Base-by-base conservation (phyloP, 2,329 filamentous ascomycete species). In the Moelleriella libera region DNA sequence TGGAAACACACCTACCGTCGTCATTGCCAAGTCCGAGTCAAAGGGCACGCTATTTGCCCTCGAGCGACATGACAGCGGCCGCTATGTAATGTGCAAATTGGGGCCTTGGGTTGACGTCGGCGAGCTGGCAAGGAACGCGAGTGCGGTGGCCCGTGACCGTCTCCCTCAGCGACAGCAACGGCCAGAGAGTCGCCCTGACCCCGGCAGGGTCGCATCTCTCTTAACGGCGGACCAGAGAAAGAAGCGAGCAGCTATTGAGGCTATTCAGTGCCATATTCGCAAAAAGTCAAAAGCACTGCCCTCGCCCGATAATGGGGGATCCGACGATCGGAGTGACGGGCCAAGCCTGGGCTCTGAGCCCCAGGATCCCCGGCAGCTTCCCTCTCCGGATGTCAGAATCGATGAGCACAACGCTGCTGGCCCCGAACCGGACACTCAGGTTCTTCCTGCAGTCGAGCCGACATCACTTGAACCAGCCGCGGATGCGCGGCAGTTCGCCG, bases 41-140 rank as follows among this genome's bases (percentile, higher is more conserved):
- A 72, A 70, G 50, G 68, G 69, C 48, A 68, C 67, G 37, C 52
- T 76, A 0, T 83, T 78, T 58, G 81, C 74, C 10, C 65, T 86
- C n/a, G 85, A 89, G 64, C 72, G 77, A 29, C 77, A 85, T 37
- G 67, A 70, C 12, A 62, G 66, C 44, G 73, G 74, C 1, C 67
- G 83, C 4, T 89, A 85, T 59, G 75, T 77, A 9, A 60, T 87
- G 30, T 88, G 82, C 61, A 80, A 76, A 55, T 66, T 92, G 42
- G 82, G 78, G 2, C 62, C 68, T 21, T 86, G 83, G 82, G 71
- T 85, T 28, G 74, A 80, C 51, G 58, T 83, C 46, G 69, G 73
- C 37, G 64, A 69, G 6, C 65, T 88, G 30, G 63, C 64, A 29
- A 59, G 62, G 9, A 61, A 68, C 40, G 75, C 78, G 40, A 76